Conservation (phyloP, 2,329 filamentous ascomycete species). For the Thelonectria olida region DNA sequence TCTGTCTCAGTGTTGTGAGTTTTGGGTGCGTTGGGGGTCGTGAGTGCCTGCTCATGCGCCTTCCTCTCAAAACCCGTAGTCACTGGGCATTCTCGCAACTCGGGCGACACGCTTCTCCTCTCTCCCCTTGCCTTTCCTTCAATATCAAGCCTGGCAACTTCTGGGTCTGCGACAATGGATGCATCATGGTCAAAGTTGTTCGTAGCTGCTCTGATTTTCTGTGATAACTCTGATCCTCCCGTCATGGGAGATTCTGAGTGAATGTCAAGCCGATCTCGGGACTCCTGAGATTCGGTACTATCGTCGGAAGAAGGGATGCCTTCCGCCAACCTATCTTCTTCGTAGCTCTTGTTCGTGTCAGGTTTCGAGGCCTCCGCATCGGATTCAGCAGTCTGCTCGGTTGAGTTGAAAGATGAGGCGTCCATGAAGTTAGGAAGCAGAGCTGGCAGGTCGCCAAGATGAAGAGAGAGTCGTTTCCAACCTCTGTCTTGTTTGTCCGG, state of each 20-base stretch:
- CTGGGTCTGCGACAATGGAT: background rate
- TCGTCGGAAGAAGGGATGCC: background rate
- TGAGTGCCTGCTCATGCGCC: background rate
- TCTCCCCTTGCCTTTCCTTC: background rate
- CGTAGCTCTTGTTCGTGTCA: background rate
- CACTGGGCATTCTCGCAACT: background rate
- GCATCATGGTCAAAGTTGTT: background rate
- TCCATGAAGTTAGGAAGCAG: slow-evolving; percentile 40
- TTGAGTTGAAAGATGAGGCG: slow-evolving; percentile 16
- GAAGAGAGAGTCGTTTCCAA: slow-evolving; percentile 45
- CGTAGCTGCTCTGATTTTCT: background rate
- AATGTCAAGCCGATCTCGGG: background rate
- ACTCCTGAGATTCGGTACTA: no score
- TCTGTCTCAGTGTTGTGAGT: background rate
- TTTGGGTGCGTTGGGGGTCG: background rate
- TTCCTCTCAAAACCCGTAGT: background rate
- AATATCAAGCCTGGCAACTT: background rate
- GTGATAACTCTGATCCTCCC: background rate
- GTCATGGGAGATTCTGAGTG: background rate
- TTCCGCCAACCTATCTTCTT: background rate
- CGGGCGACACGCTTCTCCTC: background rate
- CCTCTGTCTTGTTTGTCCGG: slow-evolving; percentile 9
- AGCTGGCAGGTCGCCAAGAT: slow-evolving; percentile 39
- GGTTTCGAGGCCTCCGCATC: background rate
- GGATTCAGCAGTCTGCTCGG: background rate